Evolutionary conservation across 345 rosid species (phyloP), one percentile per base, ranked within the genome.

Genomic region (Euclidium syriacum): DNA sequence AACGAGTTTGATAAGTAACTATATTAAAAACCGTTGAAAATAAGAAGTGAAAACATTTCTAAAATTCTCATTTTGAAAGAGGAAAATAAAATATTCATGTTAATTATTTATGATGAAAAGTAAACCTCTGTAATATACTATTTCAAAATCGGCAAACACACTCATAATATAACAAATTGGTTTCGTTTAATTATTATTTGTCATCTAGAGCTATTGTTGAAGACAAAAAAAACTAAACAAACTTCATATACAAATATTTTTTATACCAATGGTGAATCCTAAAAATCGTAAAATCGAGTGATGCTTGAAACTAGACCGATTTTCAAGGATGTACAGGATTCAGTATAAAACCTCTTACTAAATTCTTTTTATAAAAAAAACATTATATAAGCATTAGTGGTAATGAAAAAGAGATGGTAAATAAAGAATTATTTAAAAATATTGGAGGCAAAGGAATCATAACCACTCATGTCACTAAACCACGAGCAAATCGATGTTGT

Each of bases 401-500:
- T 68, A 35, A 51, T 52, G 36, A 46, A 20, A 41, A 54, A 58
- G 24, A 68, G 35, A 58, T n/a, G 29, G 17, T 41, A 23, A 26
- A 36, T 39, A 25, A 55, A 46, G 23, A 65, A 35, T 32, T 58
- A 38, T 58, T 74, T 41, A 52, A 14, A 54, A 67, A 40, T 10
- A 64, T 44, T 42, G 57, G 41, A 42, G 23, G 26, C 15, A 25
- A 42, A 35, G 78, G 77, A 76, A 82, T 84, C 74, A 87, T 87
- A 79, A 80, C 82, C 68, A 71, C 79, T 62, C 68, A 66, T 66
- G 55, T 40, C 76, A 75, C 74, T 67, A 63, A 75, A 64, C 84
- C 78, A 68, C 75, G 66, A 53, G 60, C 75, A 76, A 75, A 76
- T 73, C 70, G 81, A 84, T 78, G 72, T 54, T 77, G 74, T 76